Conservation (phyloP, 345 rosid species). For the Brassica rapa region DNA sequence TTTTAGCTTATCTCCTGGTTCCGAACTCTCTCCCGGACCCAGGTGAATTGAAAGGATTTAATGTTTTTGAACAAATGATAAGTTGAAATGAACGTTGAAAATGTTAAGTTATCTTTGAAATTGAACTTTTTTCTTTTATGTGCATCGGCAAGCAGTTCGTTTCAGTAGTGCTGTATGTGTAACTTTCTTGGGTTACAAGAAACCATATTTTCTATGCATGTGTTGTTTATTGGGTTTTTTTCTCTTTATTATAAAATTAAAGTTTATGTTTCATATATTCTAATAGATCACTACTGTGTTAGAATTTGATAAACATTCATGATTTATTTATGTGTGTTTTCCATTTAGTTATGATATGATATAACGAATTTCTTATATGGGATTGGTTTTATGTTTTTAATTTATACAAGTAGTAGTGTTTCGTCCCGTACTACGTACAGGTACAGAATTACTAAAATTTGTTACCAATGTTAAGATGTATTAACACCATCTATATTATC, state of each 20-base stretch:
- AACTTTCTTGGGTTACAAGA: slow-evolving; percentile 24
- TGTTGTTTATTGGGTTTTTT: not conserved
- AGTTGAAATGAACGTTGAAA: not conserved
- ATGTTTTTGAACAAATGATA: not conserved
- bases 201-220: not conserved
- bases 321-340: not conserved
- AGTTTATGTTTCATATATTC: not conserved
- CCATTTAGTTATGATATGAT: not conserved
- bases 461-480: too few relatives aligned
- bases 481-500: too few relatives aligned
- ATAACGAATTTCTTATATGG: not conserved
- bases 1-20: slow-evolving; percentile 10
- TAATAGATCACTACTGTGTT: not conserved
- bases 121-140: not conserved
- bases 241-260: not conserved
- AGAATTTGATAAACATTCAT: not conserved
- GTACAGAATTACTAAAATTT: too few relatives aligned
- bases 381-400: not conserved
- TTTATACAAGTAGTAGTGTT: too few relatives aligned
- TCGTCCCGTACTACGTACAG: too few relatives aligned
- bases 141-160: not conserved
- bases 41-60: slow-evolving; percentile 17
- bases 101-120: not conserved
- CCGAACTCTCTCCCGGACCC: slow-evolving; percentile 19
- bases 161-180: not conserved